Base-by-base conservation (phyloP, 371 early-diverging fungal species). In the Mortierella sp. region DNA sequence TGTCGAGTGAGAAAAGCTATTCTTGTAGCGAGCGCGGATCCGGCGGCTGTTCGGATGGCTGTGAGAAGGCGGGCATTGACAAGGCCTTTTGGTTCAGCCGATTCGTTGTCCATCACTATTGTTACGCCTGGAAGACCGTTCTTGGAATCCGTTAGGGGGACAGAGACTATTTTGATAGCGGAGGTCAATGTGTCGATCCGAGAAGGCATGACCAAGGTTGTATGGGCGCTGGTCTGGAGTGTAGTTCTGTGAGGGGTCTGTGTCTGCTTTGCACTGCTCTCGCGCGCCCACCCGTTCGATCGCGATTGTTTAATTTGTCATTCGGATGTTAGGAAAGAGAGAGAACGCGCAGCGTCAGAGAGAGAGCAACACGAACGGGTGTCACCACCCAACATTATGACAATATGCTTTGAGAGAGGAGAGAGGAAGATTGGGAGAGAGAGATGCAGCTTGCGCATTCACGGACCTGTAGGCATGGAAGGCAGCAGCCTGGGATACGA, bases 1-100 rank as follows among this genome's bases (percentile, higher is more conserved):
- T 37, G 37, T 9, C 37, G 37, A 9, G 62, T 37, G 19, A 1
- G 43, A 18, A 73, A 66, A 21, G 76, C 48, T 6, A 66, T 67
- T 7, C 76, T 79, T 1, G 90, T 88, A 15, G 89, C 87, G 29
- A 90, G 62, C 9, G 86, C 90, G 7, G 88, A 89, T 7, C 88
- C 89, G 45, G 90, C 89, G 15, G 90, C 90, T 28, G 90, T 90
- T 21, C 90, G 75, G 12, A 88, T 71, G 37, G 89, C 89, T 1
- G 90, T 90, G 11, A 89, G 64, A 15, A 82, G 81, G 2, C 76
- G 84, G 18, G 87, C 88, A 64, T 90, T 89, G 80, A 90, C 84
- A 2, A 90, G 74, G 23, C 88, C 86, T 23, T 84, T 68, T 5
- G 85, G 84, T 23, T 75, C 75, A 7, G 85, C 88, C 0, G 87